These are phyloP conservation scores for Collybia nuda DNA, from an alignment of 768 basidiomycete genomes.

Conservation along the genomic window DNA sequence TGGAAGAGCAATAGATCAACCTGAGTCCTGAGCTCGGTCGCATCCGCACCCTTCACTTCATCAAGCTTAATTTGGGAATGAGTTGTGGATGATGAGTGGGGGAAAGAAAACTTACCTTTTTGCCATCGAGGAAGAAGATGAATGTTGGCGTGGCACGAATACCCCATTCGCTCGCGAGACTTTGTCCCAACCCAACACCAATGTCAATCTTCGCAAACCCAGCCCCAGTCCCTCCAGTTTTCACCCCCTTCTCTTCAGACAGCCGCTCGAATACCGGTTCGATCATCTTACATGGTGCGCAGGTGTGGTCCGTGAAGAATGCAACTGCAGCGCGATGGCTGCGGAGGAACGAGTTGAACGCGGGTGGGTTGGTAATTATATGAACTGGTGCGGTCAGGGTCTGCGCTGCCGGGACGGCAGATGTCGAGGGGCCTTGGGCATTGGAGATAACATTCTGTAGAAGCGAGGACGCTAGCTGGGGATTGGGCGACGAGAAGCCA, in stretches of 20 bases:
- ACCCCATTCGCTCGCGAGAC: conserved; percentile 60
- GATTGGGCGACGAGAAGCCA: conserved; percentile 25
- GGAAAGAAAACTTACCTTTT: conserved; percentile 48
- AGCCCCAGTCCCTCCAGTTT: conserved; percentile 41
- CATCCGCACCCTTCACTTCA: conserved; percentile 74
- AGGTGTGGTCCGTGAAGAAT: conserved; percentile 77
- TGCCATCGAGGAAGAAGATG: conserved; percentile 78
- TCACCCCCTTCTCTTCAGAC: conserved; percentile 59
- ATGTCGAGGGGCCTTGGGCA: conserved; percentile 24
- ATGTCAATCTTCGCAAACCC: conserved; percentile 88
- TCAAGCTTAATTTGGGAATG: conserved; percentile 41
- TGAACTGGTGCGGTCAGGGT: conserved; percentile 66
- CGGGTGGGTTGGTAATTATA: conserved; percentile 70
- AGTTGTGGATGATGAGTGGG: neutral
- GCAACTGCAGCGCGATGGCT: conserved; percentile 73
- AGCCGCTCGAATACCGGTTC: conserved; percentile 82
- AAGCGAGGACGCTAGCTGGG: conserved; percentile 35
- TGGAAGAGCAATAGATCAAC: conserved; percentile 73
- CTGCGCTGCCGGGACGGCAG: conserved; percentile 33
- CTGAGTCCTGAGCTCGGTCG: conserved; percentile 67
- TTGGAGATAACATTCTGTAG: conserved; percentile 58
- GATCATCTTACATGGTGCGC: conserved; percentile 81
- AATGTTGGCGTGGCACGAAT: conserved; percentile 87
- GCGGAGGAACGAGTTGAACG: conserved; percentile 64
- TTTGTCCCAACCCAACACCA: conserved; percentile 60